A percentile compares a stretch with the other conserved stretches of the same genome.
Evolutionary conservation across 2,329 filamentous ascomycete species (phyloP).

Genomic region (Beauveria asiatica): DNA sequence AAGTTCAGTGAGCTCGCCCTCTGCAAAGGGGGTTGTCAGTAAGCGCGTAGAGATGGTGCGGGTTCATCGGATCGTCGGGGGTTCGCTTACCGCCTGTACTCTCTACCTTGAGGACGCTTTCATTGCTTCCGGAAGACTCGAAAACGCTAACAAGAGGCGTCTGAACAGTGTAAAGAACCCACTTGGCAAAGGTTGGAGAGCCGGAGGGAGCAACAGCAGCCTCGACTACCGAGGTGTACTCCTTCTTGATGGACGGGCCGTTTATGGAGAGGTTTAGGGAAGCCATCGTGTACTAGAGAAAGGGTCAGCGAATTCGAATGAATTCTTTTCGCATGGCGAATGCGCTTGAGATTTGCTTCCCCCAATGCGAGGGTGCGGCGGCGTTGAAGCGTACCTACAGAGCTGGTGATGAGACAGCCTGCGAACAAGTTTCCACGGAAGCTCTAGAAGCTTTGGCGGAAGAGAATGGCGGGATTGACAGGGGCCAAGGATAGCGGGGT

Average conservation of each 20-base stretch:
- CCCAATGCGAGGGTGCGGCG: background rate
- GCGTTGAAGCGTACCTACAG: background rate
- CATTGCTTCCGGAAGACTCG: conserved; percentile 75
- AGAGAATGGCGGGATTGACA: conserved; percentile 1
- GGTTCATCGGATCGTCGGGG: conserved; percentile 1
- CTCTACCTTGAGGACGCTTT: conserved; percentile 93
- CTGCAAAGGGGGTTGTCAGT: conserved; percentile 34
- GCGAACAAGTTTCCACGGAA: conserved; percentile 6
- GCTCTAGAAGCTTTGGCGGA: conserved; percentile 8
- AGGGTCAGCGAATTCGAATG: conserved; percentile 12
- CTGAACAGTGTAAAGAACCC: conserved; percentile 90
- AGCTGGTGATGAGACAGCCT: conserved; percentile 7
- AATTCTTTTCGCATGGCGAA: background rate
- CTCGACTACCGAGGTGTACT: conserved; percentile 55
- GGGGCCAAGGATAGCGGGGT: background rate
- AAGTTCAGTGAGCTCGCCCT: conserved; percentile 83
- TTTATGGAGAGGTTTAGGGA: conserved; percentile 73
- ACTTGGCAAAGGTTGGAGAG: conserved; percentile 81
- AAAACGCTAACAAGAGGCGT: conserved; percentile 90
- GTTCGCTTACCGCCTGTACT: conserved; percentile 64
- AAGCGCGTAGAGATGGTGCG: conserved; percentile 12
- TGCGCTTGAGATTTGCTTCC: background rate
- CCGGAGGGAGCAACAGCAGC: conserved; percentile 41
- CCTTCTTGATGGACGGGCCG: conserved; percentile 76
- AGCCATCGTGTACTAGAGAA: conserved; percentile 48